Percentiles rank a stretch among this genome's conserved stretches.
These are phyloP conservation scores for Solanum paucissectum DNA, from an alignment of 257 asterid species.

Conservation along the genomic window DNA sequence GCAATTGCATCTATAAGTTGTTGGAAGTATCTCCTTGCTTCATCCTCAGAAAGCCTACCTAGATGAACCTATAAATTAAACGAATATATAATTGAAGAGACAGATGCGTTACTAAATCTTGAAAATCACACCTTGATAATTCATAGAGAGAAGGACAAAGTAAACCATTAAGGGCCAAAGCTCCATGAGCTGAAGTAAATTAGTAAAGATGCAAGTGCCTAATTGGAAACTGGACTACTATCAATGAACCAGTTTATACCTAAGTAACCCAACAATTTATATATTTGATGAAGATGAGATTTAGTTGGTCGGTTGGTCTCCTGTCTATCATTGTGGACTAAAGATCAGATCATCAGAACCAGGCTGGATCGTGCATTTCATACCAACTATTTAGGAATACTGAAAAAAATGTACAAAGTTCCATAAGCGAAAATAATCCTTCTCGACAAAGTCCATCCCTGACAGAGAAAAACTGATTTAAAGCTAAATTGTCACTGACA, in stretches of 20 bases:
- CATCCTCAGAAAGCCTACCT: constrained; percentile 65
- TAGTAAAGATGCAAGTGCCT: neutral
- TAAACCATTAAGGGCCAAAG: neutral
- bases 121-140: neutral
- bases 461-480: neutral
- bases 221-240: neutral
- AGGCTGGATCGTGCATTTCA: neutral
- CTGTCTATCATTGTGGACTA: neutral
- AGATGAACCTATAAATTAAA: constrained; percentile 54
- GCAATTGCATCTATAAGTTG: constrained; percentile 89
- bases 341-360: neutral
- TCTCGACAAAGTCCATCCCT: neutral
- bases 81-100: neutral
- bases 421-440: neutral
- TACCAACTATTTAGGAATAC: neutral
- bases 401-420: neutral
- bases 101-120: neutral
- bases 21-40: constrained; percentile 78
- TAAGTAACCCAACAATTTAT: neutral
- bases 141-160: neutral
- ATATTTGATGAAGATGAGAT: neutral
- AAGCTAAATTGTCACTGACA: neutral
- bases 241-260: neutral
- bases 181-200: neutral
- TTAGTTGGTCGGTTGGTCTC: neutral